phyloP scores from a whole-genome alignment of 1,284 basidiomycete genomes.

The Coriolopsis trogii region DNA sequence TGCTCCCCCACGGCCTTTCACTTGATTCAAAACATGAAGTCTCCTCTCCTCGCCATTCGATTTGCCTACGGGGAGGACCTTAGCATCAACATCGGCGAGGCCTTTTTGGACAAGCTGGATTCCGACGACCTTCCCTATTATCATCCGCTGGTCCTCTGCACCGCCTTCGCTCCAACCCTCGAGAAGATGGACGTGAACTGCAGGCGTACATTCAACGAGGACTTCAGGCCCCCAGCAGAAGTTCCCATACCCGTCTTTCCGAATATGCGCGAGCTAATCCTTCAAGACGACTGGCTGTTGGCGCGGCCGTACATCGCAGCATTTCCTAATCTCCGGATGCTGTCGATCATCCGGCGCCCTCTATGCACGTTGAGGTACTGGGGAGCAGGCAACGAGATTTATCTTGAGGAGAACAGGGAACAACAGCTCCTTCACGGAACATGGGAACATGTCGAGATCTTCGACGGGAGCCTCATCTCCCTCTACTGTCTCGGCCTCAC shows the following conservation, averaged over 20 bases:
- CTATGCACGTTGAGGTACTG: neutral
- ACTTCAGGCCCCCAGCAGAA: too few species aligned
- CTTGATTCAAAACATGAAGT: neutral
- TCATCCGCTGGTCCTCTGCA: neutral
- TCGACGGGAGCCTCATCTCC: neutral
- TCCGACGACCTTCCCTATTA: neutral
- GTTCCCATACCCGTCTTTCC: too few species aligned
- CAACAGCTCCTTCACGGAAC: neutral
- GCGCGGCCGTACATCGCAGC: constrained; percentile 3
- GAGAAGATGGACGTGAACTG: neutral
- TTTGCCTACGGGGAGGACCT: neutral
- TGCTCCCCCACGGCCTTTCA: too few species aligned
- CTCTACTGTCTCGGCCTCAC: constrained; percentile 1
- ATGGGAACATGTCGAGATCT: constrained; percentile 1
- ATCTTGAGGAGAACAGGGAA: neutral
- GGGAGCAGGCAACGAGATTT: neutral
- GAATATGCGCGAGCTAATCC: neutral
- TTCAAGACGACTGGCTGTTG: constrained; percentile 5
- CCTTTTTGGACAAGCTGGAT: neutral
- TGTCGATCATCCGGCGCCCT: neutral
- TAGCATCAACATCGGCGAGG: neutral
- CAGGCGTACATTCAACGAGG: too few species aligned
- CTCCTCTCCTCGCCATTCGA: neutral
- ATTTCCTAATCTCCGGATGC: constrained; percentile 5
- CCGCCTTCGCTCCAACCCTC: constrained; percentile 1